Conservation (phyloP, 83 land plant species). For the Picea mariana region DNA sequence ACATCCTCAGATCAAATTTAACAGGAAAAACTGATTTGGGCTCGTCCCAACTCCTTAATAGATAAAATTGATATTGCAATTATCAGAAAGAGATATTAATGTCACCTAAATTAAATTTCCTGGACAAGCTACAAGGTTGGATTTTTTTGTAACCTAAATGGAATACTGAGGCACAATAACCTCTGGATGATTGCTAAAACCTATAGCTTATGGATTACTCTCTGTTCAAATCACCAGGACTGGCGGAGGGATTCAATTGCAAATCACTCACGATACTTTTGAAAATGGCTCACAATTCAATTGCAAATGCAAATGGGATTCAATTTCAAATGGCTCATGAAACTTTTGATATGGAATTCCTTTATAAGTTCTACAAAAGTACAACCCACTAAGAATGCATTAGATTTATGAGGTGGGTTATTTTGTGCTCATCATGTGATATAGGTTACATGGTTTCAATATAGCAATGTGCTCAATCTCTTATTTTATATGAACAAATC, state of each 20-base stretch:
- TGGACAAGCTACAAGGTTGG: not conserved
- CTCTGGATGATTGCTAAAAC: not conserved
- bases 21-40: not conserved
- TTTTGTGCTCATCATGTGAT: not conserved
- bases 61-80: not conserved
- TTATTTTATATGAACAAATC: slow-evolving; percentile 1
- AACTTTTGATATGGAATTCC: not conserved
- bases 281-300: no score
- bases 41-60: not conserved
- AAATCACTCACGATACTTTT: not conserved
- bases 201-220: not conserved
- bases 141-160: no score
- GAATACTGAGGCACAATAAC: not conserved
- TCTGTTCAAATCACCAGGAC: not conserved
- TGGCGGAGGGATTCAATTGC: not conserved
- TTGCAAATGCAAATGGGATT: no score
- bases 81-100: not conserved
- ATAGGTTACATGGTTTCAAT: not conserved
- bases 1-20: no score
- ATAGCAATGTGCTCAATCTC: not conserved
- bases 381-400: not conserved
- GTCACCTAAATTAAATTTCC: no score
- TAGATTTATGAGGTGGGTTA: not conserved
- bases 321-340: no score
- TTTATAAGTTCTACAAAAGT: no score